These are phyloP conservation scores for Alternaria hordeiaustralica DNA, from an alignment of 2,329 filamentous ascomycete species.

Conservation along the genomic window DNA sequence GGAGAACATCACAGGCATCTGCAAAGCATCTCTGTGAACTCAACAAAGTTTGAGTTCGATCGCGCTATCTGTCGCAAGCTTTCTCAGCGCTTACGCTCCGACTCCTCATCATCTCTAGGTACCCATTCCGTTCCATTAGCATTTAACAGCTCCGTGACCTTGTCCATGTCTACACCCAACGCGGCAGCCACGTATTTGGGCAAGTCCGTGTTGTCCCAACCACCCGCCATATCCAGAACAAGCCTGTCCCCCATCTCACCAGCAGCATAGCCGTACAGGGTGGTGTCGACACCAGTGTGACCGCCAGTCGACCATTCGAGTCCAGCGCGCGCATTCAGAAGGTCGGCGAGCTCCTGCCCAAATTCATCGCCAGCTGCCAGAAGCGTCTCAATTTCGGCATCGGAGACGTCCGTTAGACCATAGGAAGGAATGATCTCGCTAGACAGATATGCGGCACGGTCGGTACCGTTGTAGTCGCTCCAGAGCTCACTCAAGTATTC, in stretches of 20 bases:
- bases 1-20: background rate
- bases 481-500: constrained; percentile 40
- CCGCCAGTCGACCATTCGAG: constrained; percentile 48
- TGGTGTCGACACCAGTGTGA: constrained; percentile 48
- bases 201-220: constrained; percentile 32
- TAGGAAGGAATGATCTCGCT: constrained; percentile 38
- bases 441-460: constrained; percentile 35
- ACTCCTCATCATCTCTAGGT: background rate
- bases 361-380: constrained; percentile 32
- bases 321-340: constrained; percentile 35
- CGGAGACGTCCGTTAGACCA: constrained; percentile 31
- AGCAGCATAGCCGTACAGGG: constrained; percentile 46
- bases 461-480: constrained; percentile 39
- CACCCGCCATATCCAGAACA: constrained; percentile 29
- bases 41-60: background rate
- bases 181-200: constrained; percentile 28
- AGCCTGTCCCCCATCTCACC: constrained; percentile 22
- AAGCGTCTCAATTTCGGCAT: constrained; percentile 38
- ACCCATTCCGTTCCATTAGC: constrained; percentile 21
- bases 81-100: background rate
- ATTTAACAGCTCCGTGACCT: constrained; percentile 27
- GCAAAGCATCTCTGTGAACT: background rate
- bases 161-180: constrained; percentile 24
- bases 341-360: constrained; percentile 32
- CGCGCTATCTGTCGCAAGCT: background rate